Evolutionary conservation across 768 basidiomycete species (phyloP), one percentile per base, ranked within the genome.

Genomic region (Calocera viscosa): DNA sequence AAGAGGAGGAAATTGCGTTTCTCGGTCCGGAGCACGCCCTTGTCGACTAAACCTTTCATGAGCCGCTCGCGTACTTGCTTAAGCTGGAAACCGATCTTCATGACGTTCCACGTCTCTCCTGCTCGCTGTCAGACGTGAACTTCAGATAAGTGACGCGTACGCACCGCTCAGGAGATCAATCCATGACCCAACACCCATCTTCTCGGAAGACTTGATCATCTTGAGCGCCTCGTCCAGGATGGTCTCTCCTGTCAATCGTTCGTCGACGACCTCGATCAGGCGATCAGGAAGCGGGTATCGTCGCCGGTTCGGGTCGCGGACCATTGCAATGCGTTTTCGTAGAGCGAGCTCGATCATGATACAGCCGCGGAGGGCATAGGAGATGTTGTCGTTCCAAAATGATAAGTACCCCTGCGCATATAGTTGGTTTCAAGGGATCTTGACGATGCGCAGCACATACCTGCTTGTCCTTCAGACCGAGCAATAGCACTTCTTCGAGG

Each of bases 331-430:
- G 40, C 96, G 84, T 67, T 93, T 83, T 43, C 95, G 85, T n/a
- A 99, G 84, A 0, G 95, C 94, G 68, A 99, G 88, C 75, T 99
- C 95, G 66, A 98, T 88, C 69, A 99, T 84, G 72, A 99, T 97
- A 76, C 95, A 97, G 2, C 96, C 96, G n/a, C 96, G 86, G 1
- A 99, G 83, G 16, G 95, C 94, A 77, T 99, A 99, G 0, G 94
- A 96, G 71, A 99, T 99, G 78, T 97, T 98, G 81, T 99, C 95
- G 78, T 98, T 98, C 95, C 95, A 98, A 75, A 98, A 98, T 0
- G 93, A 95, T 40, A 98, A 85, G 76, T 98, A 96, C 38, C 94
- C 94, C 85, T 87, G 71, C 49, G 47, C 53, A 32, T 69, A 26
- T n/a, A 40, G 63, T 26, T 38, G 26, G 33, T 47, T 63, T 39